phyloP scores from a whole-genome alignment of 106 monocot genomes.

The Xerophyta viscosa region DNA sequence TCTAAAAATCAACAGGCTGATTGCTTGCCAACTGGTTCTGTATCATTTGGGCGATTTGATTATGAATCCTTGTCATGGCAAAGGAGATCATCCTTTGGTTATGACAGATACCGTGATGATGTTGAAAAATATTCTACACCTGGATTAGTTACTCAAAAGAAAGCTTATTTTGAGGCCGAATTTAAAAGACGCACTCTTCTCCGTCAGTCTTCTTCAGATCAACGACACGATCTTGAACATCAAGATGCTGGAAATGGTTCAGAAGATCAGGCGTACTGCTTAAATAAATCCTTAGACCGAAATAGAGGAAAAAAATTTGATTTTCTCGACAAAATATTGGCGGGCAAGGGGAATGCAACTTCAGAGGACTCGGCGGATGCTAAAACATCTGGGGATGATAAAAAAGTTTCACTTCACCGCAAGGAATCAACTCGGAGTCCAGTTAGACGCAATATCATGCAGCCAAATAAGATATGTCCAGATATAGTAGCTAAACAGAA shows the following conservation, averaged over 20 bases:
- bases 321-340: no score
- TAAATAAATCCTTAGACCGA: conserved; percentile 7
- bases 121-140: conserved; percentile 74
- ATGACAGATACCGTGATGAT: conserved; percentile 80
- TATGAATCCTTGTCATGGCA: conserved; percentile 67
- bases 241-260: conserved; percentile 31
- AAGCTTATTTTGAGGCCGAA: conserved; percentile 78
- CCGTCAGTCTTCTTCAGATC: conserved; percentile 19
- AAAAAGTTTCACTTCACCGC: not conserved
- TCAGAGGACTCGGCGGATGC: not conserved
- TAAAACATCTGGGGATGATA: not conserved
- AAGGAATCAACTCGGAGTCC: conserved; percentile 14
- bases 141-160: conserved; percentile 77
- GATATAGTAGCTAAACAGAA: not conserved
- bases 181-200: conserved; percentile 61
- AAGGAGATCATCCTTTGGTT: conserved; percentile 68
- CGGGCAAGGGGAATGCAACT: conserved; percentile 8
- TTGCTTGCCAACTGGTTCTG: conserved; percentile 37
- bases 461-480: conserved; percentile 10
- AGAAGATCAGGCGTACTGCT: no score
- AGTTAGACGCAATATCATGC: not conserved
- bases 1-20: conserved; percentile 38
- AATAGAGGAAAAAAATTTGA: conserved; percentile 4
- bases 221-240: conserved; percentile 7
- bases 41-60: conserved; percentile 87